These are phyloP conservation scores for Nitzschia putrida DNA, from an alignment of 108 stramenopile species.

Conservation along the genomic window DNA sequence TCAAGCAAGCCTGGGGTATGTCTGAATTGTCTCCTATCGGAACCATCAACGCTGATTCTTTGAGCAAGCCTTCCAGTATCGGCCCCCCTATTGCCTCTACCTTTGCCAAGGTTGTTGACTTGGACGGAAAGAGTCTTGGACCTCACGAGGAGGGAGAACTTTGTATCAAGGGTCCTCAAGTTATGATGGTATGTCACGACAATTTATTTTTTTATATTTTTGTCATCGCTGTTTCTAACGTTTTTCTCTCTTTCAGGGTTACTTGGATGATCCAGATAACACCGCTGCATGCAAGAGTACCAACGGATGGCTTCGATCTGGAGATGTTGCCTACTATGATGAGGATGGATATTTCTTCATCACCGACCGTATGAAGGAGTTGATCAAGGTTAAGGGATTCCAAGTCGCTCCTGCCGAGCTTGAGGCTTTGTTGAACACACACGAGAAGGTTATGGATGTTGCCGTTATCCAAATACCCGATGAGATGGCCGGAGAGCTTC, in stretches of 20 bases:
- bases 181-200: constrained; percentile 49
- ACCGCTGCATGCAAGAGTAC: constrained; percentile 69
- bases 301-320: constrained; percentile 82
- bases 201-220: background rate
- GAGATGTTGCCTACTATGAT: constrained; percentile 85
- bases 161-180: constrained; percentile 72
- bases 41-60: constrained; percentile 62
- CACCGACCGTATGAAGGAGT: constrained; percentile 89
- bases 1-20: constrained; percentile 92
- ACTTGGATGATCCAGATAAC: constrained; percentile 77
- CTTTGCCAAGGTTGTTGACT: constrained; percentile 75
- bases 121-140: constrained; percentile 63
- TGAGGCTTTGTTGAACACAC: constrained; percentile 76
- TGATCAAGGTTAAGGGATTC: constrained; percentile 91
- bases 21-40: constrained; percentile 73
- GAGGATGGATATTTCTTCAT: constrained; percentile 87
- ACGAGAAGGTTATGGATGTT: constrained; percentile 81
- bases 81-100: constrained; percentile 71
- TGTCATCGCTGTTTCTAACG: background rate
- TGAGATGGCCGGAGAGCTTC: constrained; percentile 77
- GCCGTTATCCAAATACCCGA: constrained; percentile 84
- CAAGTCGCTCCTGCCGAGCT: constrained; percentile 95
- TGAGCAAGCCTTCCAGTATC: constrained; percentile 44
- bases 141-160: constrained; percentile 81
- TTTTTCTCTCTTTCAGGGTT: constrained; percentile 57